A percentile compares a stretch with the other conserved stretches of the same genome.
Conservation (phyloP, 208 protist genomes). For the Phytomonas sp. region DNA sequence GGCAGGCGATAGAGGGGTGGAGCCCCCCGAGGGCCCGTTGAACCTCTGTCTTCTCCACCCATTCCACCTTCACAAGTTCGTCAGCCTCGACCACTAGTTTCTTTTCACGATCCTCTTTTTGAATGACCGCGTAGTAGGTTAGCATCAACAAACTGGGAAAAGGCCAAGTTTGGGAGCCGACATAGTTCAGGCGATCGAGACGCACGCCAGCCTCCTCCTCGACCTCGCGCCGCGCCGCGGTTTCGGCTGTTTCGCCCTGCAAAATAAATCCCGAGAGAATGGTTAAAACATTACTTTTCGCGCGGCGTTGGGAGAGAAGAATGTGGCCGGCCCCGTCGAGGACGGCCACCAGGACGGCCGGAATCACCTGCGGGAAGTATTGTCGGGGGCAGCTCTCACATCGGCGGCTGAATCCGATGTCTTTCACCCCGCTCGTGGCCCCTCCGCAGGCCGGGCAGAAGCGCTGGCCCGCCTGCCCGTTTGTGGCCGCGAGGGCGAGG, state of each 20-base stretch:
- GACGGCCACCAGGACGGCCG: slow-evolving; percentile 41
- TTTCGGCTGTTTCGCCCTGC: slow-evolving; percentile 42
- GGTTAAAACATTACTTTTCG: slow-evolving; percentile 18
- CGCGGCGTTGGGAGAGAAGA: slow-evolving; percentile 33
- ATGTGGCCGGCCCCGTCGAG: slow-evolving; percentile 37
- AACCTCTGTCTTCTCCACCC: slow-evolving; percentile 44
- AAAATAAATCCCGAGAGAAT: slow-evolving; percentile 40
- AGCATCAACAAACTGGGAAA: slow-evolving; percentile 42
- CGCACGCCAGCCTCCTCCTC: slow-evolving; percentile 39
- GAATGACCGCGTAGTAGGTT: slow-evolving; percentile 46
- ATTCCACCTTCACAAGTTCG: slow-evolving; percentile 37
- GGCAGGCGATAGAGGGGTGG: slow-evolving; percentile 25
- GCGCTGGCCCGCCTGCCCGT: slow-evolving; percentile 17
- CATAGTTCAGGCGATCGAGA: slow-evolving; percentile 33
- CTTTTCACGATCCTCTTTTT: not conserved
- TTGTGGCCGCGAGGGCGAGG: slow-evolving; percentile 22
- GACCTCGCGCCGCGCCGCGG: slow-evolving; percentile 46
- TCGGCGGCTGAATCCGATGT: slow-evolving; percentile 18
- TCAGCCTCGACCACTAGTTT: slow-evolving; percentile 19
- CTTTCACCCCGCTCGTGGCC: slow-evolving; percentile 5
- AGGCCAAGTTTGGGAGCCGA: slow-evolving; percentile 48
- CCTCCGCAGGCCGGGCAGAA: slow-evolving; percentile 34
- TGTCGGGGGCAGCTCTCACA: slow-evolving; percentile 22
- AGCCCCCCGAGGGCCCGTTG: slow-evolving; percentile 20
- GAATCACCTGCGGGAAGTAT: slow-evolving; percentile 31